These are phyloP conservation scores for Fusarium subtropicale DNA, from an alignment of 2,329 filamentous ascomycete genomes.

Conservation along the genomic window DNA sequence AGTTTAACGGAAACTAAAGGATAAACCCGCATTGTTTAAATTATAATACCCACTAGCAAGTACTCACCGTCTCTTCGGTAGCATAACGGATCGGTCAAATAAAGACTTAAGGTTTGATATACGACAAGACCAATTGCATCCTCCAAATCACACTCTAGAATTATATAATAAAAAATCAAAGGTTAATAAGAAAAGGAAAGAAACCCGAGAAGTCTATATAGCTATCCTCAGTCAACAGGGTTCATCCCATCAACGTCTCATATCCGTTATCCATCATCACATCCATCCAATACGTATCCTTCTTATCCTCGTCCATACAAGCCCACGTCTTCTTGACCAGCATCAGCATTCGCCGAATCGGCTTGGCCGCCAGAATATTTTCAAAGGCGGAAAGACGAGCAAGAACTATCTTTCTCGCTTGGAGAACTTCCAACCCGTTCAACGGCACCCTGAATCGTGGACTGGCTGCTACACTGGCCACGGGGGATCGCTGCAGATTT, in stretches of 20 bases:
- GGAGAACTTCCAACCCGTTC: constrained; percentile 26
- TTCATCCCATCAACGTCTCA: constrained; percentile 47
- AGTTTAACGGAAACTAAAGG: not conserved
- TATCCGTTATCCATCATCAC: constrained; percentile 51
- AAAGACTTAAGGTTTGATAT: not conserved
- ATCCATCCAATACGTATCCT: constrained; percentile 59
- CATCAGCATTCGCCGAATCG: constrained; percentile 36
- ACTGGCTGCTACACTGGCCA: constrained; percentile 36
- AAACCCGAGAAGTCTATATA: not conserved
- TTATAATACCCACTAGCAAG: not conserved
- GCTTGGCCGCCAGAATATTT: constrained; percentile 44
- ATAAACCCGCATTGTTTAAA: not conserved
- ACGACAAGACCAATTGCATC: not conserved
- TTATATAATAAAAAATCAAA: not conserved
- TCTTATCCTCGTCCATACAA: constrained; percentile 51
- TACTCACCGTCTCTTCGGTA: not conserved
- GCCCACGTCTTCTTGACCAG: constrained; percentile 41
- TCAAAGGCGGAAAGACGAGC: constrained; percentile 38
- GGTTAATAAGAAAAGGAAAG: not conserved
- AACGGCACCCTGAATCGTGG: constrained; percentile 21
- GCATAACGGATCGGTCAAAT: no score
- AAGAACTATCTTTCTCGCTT: constrained; percentile 27
- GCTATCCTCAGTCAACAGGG: not conserved
- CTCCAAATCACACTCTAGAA: not conserved
- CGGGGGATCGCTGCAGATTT: constrained; percentile 11